These are phyloP conservation scores for Claviceps sp. DNA, from an alignment of 2,329 filamentous ascomycete genomes.

Conservation along the genomic window DNA sequence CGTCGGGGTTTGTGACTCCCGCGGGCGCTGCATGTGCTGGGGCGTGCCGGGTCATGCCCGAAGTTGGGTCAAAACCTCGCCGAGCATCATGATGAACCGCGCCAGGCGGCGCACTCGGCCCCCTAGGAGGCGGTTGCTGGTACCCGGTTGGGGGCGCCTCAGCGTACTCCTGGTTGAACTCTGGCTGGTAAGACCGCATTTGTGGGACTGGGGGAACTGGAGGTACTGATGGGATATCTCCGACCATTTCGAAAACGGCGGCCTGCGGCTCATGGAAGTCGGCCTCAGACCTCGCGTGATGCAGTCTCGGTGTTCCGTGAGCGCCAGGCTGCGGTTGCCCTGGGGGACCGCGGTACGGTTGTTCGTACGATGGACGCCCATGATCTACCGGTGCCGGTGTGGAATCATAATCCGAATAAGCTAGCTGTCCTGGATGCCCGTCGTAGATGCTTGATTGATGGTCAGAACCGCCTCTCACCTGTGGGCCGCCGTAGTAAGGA, in stretches of 20 bases:
- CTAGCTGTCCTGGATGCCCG: slow-evolving; percentile 11
- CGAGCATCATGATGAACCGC: slow-evolving; percentile 4
- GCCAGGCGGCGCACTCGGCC: slow-evolving; percentile 20
- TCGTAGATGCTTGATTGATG: slow-evolving; percentile 12
- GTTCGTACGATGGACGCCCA: slow-evolving; percentile 33
- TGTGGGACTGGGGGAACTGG: slow-evolving; percentile 25
- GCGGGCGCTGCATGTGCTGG: slow-evolving; percentile 4
- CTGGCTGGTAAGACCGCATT: slow-evolving; percentile 16
- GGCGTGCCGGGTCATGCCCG: slow-evolving; percentile 9
- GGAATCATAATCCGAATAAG: slow-evolving; percentile 31
- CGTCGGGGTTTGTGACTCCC: slow-evolving; percentile 23
- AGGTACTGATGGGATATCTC: slow-evolving; percentile 45
- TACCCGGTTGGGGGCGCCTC: slow-evolving; percentile 11
- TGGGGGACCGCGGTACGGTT: slow-evolving; percentile 27
- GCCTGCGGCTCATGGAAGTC: slow-evolving; percentile 50
- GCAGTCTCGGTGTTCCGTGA: slow-evolving; percentile 39
- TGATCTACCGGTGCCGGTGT: slow-evolving; percentile 17
- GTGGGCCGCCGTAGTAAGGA: slow-evolving; percentile 35
- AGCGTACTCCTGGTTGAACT: slow-evolving; percentile 13
- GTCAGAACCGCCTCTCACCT: slow-evolving; percentile 14
- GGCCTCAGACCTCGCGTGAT: slow-evolving; percentile 53
- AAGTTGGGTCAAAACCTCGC: neutral
- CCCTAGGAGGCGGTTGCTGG: slow-evolving; percentile 15
- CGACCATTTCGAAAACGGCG: slow-evolving; percentile 62
- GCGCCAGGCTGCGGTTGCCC: slow-evolving; percentile 35